These are phyloP conservation scores for Syzygium syzygioides DNA, from an alignment of 441 rosid species.

Conservation along the genomic window DNA sequence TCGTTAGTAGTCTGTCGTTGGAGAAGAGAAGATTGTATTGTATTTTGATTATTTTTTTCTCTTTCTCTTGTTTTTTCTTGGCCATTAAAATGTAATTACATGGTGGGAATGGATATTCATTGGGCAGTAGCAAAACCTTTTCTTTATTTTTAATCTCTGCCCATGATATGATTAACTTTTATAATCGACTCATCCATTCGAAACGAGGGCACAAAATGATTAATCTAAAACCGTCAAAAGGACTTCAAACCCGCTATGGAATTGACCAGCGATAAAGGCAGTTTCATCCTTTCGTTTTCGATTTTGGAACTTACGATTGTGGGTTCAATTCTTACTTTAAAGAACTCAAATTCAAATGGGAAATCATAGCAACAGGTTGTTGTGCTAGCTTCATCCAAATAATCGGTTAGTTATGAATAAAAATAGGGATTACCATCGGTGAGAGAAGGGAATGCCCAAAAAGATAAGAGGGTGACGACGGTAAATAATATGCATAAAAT, in stretches of 20 bases:
- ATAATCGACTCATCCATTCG: background rate
- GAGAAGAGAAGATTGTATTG: background rate
- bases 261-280: background rate
- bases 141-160: background rate
- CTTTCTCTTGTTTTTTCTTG: background rate
- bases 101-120: background rate
- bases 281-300: background rate
- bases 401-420: background rate
- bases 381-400: background rate
- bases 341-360: background rate
- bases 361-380: too few species aligned
- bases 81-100: background rate
- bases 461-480: background rate
- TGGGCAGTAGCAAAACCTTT: background rate
- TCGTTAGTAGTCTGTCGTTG: background rate
- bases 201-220: background rate
- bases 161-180: background rate
- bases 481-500: too few species aligned
- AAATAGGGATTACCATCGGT: background rate
- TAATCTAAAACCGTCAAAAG: accelerated
- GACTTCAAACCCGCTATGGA: background rate
- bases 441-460: background rate
- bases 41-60: too few species aligned
- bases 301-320: too few species aligned
- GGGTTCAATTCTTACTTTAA: too few species aligned